phyloP scores from a whole-genome alignment of 148 eudicot genomes.

The Mesembryanthemum crystallinum region DNA sequence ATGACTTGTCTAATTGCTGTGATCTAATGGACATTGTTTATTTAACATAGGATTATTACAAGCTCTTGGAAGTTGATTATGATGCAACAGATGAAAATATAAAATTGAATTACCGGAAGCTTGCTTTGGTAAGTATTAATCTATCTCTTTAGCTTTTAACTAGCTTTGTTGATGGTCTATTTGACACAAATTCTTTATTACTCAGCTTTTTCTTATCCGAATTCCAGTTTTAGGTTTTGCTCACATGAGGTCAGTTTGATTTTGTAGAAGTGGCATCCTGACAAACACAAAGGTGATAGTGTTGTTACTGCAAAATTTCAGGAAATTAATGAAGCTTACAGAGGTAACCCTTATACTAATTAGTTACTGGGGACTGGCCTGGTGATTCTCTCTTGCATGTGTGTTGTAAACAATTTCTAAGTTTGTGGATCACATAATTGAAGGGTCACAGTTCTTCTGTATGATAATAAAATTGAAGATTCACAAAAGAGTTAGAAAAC shows the following conservation, averaged over 20 bases:
- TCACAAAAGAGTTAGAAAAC: background rate
- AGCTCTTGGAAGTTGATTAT: slow-evolving; percentile 55
- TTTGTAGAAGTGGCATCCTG: slow-evolving; percentile 67
- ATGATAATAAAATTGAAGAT: background rate
- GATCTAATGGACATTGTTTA: slow-evolving; percentile 8
- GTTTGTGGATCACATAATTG: background rate
- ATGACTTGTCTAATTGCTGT: background rate
- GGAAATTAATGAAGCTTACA: slow-evolving; percentile 63
- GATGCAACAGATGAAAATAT: slow-evolving; percentile 65
- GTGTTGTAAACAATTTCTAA: background rate
- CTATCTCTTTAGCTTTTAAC: background rate
- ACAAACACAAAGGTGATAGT: slow-evolving; percentile 55
- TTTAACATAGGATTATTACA: slow-evolving; percentile 57
- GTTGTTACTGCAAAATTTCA: slow-evolving; percentile 55
- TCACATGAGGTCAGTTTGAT: slow-evolving; percentile 8
- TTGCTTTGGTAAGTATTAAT: slow-evolving; percentile 53
- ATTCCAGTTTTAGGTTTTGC: background rate
- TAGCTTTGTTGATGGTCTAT: background rate
- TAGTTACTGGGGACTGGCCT: background rate
- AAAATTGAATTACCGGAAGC: slow-evolving; percentile 46
- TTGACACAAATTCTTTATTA: background rate
- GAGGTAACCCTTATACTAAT: slow-evolving; percentile 33
- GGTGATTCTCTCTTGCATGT: background rate
- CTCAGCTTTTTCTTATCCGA: no score
- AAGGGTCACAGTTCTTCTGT: background rate